Evolutionary conservation across 2,329 filamentous ascomycete genomes (phyloP).

Genomic region (Apiospora sp.): DNA sequence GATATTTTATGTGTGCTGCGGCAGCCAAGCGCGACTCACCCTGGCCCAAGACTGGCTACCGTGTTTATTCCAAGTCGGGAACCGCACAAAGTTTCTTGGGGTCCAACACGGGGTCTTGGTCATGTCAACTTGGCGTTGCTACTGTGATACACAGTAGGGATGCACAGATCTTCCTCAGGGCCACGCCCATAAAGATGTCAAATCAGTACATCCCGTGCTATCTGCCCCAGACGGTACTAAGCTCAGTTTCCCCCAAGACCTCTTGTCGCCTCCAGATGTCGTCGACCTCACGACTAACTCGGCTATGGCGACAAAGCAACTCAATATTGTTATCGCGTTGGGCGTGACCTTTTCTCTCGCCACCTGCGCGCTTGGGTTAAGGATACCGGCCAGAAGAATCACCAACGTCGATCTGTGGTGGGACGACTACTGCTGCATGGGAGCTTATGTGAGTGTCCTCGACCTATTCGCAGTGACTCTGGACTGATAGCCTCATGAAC

Average conservation of each 20-base stretch:
- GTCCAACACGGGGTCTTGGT: background rate
- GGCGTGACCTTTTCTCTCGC: conserved; percentile 1
- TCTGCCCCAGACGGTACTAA: background rate
- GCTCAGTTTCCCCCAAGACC: too few relatives aligned
- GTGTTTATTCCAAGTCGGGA: background rate
- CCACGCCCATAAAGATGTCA: background rate
- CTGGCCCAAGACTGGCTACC: background rate
- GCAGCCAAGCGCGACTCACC: background rate
- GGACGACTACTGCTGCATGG: conserved; percentile 3
- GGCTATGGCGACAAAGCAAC: conserved; percentile 5
- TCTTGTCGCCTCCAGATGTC: background rate
- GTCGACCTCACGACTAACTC: too few relatives aligned
- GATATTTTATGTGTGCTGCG: background rate
- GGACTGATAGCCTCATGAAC: background rate
- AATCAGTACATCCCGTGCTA: background rate
- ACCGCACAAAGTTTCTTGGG: background rate
- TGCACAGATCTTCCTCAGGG: background rate
- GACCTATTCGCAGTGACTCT: background rate
- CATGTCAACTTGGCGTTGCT: background rate
- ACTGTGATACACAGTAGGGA: background rate
- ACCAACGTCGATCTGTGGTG: conserved; percentile 14
- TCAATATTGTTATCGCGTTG: background rate
- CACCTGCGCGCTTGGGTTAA: background rate
- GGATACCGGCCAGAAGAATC: background rate
- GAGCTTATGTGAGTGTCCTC: background rate